Evolutionary conservation across 805 yeast genomes (phyloP).

Genomic region (Yamadazyma paraphyllophila): DNA sequence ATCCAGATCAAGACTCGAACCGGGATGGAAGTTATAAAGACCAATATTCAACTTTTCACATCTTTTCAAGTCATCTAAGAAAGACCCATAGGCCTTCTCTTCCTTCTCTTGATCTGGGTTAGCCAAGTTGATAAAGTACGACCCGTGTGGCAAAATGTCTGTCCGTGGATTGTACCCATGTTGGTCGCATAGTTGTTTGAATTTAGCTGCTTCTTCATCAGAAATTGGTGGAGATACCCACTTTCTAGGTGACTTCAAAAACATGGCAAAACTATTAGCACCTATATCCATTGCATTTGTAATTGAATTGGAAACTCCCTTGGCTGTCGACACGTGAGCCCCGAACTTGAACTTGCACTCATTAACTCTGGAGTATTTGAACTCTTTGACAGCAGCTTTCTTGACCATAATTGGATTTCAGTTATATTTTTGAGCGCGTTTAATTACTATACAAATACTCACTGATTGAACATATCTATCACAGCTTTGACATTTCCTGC

Average conservation of each 20-base stretch:
- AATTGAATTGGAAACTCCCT: conserved; percentile 76
- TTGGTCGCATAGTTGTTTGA: conserved; percentile 59
- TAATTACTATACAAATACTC: not conserved
- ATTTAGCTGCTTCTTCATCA: conserved; percentile 63
- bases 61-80: conserved; percentile 81
- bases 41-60: conserved; percentile 87
- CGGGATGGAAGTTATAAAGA: conserved; percentile 89
- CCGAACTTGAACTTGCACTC: conserved; percentile 56
- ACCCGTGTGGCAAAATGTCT: conserved; percentile 91
- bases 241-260: conserved; percentile 83
- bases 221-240: conserved; percentile 85
- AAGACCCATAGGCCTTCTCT: conserved; percentile 68
- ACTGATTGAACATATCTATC: not conserved
- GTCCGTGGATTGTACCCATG: conserved; percentile 69
- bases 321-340: conserved; percentile 83
- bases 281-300: conserved; percentile 48
- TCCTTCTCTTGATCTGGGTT: conserved; percentile 84
- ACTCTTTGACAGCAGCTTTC: conserved; percentile 8
- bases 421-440: not conserved
- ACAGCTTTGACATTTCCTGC: not conserved
- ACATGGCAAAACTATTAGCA: conserved; percentile 85
- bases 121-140: conserved; percentile 88
- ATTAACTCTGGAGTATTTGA: conserved; percentile 19
- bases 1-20: conserved; percentile 74
- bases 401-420: conserved; percentile 1